Evolutionary conservation across 176 grass and related monocot species (phyloP).

Genomic region (Poa annua): DNA sequence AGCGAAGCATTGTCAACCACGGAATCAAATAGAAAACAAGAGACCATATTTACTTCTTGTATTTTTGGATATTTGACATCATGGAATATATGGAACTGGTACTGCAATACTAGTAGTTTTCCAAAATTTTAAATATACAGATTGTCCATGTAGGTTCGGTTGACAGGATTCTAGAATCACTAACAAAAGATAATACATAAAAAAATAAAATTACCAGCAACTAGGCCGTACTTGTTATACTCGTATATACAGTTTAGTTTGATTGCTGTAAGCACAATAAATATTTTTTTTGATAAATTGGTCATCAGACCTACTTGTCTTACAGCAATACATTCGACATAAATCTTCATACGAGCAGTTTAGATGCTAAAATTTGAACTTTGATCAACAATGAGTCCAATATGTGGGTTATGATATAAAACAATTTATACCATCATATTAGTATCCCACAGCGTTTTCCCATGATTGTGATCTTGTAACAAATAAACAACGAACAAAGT

Average conservation of each 20-base stretch:
- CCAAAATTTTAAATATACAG: not conserved
- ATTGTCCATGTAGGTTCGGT: not conserved
- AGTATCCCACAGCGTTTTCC: not conserved
- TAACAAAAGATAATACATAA: not conserved
- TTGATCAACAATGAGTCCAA: not conserved
- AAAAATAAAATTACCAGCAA: not conserved
- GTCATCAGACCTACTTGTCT: not conserved
- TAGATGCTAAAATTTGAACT: slow-evolving; percentile 22
- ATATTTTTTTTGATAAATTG: not conserved
- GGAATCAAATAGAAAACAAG: not conserved
- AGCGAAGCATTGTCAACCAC: not conserved
- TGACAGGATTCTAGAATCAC: not conserved
- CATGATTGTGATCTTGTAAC: too few species aligned
- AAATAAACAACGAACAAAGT: not conserved
- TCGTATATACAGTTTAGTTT: not conserved
- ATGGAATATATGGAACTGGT: not conserved
- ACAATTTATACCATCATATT: not conserved
- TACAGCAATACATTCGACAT: not conserved
- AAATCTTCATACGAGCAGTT: slow-evolving; percentile 12
- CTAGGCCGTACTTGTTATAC: not conserved
- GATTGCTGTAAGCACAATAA: not conserved
- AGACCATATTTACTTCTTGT: not conserved
- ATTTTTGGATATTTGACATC: not conserved
- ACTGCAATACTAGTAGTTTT: not conserved
- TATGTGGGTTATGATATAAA: not conserved